Base-by-base conservation (phyloP, 768 basidiomycete species). In the Leccinum fibrillosum region DNA sequence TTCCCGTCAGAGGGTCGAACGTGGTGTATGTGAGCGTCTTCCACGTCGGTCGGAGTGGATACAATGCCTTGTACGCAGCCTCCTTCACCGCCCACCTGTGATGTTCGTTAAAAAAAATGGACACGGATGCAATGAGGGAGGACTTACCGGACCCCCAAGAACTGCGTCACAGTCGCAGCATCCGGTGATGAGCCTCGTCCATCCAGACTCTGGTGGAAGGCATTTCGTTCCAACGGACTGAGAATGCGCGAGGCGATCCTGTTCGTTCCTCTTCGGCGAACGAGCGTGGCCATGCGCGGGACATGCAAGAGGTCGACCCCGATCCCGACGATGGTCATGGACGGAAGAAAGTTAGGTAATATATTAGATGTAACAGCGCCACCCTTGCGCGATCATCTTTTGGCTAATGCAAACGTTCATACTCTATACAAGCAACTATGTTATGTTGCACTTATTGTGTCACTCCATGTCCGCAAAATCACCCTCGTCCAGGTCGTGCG, bases 401-500 rank as follows among this genome's bases (percentile, higher is more conserved):
- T 39, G 37, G 37, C 37, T 35, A 35, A 35, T 35, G 34, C 12
- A 35, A 15, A 15, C 13, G 6, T 7, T 35, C 15, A 7, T 15
- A 35, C 13, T 17, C 37, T 39, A n/a, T n/a, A n/a, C n/a, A n/a
- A 39, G 17, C 3, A 15, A 0, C 17, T 13, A 32, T 34, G 11
- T 13, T 13, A 32, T 34, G 11, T 13, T 34, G 32, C 32, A 34
- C 12, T 35, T 15, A 35, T 35, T 35, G 0, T 39, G 17, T n/a
- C 68, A 90, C 66, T 88, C 86, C 77, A 86, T 75, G 59, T 88
- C 89, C 59, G 82, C 81, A 73, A 95, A 95, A 72, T 95, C 93
- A 7, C 94, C 93, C 60, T 91, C 92, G 69, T 98, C 96, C 73
- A 98, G 78, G 73, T 98, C 94, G 69, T 84, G 90, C 12, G 94